These are phyloP conservation scores for Eucalyptus pauciflora DNA, from an alignment of 345 rosid species.

Conservation along the genomic window DNA sequence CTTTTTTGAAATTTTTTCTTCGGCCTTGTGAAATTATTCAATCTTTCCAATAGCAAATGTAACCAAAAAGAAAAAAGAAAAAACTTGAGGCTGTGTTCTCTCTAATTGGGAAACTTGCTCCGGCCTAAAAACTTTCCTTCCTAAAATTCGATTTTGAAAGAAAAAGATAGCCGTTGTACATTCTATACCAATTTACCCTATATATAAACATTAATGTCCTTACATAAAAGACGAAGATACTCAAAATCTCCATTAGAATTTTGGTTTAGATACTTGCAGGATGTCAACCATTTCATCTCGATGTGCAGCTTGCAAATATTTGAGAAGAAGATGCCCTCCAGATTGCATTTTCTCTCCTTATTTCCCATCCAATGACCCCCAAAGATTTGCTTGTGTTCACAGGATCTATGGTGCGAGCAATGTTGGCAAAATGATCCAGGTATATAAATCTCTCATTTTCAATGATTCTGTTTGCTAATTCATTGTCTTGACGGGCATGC, in stretches of 20 bases:
- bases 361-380: constrained; percentile 45
- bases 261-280: neutral
- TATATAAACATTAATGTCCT: neutral
- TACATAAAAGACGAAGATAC: neutral
- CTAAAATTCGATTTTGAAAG: neutral
- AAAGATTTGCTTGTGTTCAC: constrained; percentile 47
- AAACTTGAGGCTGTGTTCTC: neutral
- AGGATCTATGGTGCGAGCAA: constrained; percentile 72
- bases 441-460: neutral
- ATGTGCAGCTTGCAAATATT: constrained; percentile 61
- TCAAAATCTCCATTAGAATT: neutral
- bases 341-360: constrained; percentile 65
- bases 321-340: constrained; percentile 56
- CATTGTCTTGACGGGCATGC: neutral
- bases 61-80: neutral
- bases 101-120: neutral
- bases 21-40: neutral
- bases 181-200: neutral
- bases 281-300: constrained; percentile 6
- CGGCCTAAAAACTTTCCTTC: neutral
- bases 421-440: constrained; percentile 64
- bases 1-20: neutral
- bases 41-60: neutral
- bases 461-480: neutral
- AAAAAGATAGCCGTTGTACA: constrained; percentile 24